Conservation (phyloP, 139 green algal species). For the Astrephomene gubernaculifera region DNA sequence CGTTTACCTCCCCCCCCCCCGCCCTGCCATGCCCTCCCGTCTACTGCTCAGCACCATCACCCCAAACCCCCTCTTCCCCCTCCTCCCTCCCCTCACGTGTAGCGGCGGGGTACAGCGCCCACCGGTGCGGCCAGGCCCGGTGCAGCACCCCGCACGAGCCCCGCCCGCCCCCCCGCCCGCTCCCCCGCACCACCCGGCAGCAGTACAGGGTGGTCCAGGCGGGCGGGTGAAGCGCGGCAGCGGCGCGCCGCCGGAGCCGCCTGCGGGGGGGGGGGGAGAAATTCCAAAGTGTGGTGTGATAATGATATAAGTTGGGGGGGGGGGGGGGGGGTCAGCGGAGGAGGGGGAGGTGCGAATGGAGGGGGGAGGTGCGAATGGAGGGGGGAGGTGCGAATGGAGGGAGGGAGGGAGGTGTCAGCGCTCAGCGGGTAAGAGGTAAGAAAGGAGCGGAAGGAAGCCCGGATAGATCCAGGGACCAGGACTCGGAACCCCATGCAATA, state of each 20-base stretch:
- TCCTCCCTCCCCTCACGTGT: neutral
- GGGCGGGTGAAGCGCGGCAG: neutral
- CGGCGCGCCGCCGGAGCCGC: slow-evolving; percentile 17
- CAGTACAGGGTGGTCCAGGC: slow-evolving; percentile 33
- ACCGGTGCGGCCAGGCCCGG: slow-evolving; percentile 42
- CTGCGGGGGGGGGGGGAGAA: slow-evolving; percentile 21
- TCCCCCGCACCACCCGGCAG: slow-evolving; percentile 24
- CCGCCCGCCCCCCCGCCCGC: too few species aligned
- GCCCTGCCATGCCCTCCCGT: neutral
- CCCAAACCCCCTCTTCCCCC: neutral
- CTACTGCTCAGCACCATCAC: too few species aligned
- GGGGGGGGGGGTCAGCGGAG: too few species aligned
- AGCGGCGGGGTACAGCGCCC: slow-evolving; percentile 22
- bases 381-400: too few species aligned
- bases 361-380: too few species aligned
- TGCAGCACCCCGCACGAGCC: slow-evolving; percentile 31
- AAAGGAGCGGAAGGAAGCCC: too few species aligned
- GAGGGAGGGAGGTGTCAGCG: too few species aligned
- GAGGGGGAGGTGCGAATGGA: neutral
- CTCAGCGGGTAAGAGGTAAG: too few species aligned
- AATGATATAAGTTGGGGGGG: too few species aligned
- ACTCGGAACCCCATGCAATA: too few species aligned
- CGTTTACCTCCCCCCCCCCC: neutral
- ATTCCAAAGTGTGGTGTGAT: too few species aligned
- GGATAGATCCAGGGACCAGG: too few species aligned